Evolutionary conservation across 1,284 basidiomycete species (phyloP).

Genomic region (Sparassis latifolia): DNA sequence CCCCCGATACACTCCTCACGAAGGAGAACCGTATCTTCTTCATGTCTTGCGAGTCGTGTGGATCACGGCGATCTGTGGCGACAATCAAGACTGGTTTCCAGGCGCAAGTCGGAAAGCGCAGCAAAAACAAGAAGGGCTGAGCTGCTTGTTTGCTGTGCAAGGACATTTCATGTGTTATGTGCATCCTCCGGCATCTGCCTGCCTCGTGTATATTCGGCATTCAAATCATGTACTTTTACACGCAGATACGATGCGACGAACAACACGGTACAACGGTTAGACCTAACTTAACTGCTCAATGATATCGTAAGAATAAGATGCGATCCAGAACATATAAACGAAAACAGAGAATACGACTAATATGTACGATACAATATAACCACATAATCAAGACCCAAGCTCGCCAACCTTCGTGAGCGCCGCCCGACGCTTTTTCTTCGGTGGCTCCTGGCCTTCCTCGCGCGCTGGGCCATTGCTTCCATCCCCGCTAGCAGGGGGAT

Average conservation of each 20-base stretch:
- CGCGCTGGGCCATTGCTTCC: slow-evolving; percentile 7
- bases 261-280: not conserved
- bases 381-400: slow-evolving; percentile 30
- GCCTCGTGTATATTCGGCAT: no score
- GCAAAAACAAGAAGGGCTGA: slow-evolving; percentile 57
- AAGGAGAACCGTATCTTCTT: slow-evolving; percentile 99
- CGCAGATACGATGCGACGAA: not conserved
- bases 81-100: slow-evolving; percentile 99
- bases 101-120: slow-evolving; percentile 88
- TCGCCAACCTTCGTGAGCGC: slow-evolving; percentile 71
- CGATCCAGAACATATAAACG: not conserved
- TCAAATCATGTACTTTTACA: not conserved
- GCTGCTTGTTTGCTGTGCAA: not conserved
- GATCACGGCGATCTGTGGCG: slow-evolving; percentile 87
- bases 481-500: slow-evolving; percentile 8
- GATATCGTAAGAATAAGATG: slow-evolving; percentile 4
- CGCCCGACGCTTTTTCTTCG: slow-evolving; percentile 88
- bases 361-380: no score
- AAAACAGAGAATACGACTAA: no score
- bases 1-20: slow-evolving; percentile 90
- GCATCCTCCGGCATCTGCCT: not conserved
- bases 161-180: not conserved
- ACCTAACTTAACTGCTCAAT: not conserved
- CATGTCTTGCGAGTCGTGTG: slow-evolving; percentile 95
- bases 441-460: slow-evolving; percentile 29